Conservation (phyloP, 164 flowering plant species). For the Sextonia rubra region DNA sequence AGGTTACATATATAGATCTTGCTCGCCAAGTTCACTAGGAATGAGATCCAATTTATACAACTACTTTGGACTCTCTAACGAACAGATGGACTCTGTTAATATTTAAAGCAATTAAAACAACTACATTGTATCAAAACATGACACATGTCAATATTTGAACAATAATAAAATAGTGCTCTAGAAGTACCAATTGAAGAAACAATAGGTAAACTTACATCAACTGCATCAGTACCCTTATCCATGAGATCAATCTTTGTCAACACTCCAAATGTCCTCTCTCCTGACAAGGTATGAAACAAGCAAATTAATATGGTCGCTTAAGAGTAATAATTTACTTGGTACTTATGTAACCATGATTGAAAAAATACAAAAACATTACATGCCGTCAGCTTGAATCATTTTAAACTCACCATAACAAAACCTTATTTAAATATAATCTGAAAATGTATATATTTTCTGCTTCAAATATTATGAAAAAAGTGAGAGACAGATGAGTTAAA, state of each 20-base stretch:
- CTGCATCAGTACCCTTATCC: slow-evolving; percentile 98
- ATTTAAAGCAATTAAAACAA: no score
- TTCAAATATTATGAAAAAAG: background rate
- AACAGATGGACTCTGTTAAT: no score
- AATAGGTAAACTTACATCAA: slow-evolving; percentile 60
- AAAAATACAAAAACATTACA: background rate
- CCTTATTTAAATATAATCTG: background rate
- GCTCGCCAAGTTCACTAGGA: no score
- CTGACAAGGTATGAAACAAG: slow-evolving; percentile 28
- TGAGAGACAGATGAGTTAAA: background rate
- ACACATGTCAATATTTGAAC: no score
- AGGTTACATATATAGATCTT: no score
- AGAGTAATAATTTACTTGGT: background rate
- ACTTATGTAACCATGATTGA: background rate
- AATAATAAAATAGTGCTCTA: no score
- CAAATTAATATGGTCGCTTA: background rate
- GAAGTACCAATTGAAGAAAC: background rate
- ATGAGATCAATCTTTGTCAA: slow-evolving; percentile 94
- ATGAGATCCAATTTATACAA: no score
- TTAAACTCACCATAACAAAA: background rate
- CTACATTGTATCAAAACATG: no score
- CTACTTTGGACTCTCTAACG: no score
- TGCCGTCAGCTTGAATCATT: background rate
- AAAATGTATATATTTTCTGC: no score
- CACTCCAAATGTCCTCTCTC: slow-evolving; percentile 88